phyloP scores from a whole-genome alignment of 2,329 filamentous ascomycete genomes.

The Aspergillaceae sp. region DNA sequence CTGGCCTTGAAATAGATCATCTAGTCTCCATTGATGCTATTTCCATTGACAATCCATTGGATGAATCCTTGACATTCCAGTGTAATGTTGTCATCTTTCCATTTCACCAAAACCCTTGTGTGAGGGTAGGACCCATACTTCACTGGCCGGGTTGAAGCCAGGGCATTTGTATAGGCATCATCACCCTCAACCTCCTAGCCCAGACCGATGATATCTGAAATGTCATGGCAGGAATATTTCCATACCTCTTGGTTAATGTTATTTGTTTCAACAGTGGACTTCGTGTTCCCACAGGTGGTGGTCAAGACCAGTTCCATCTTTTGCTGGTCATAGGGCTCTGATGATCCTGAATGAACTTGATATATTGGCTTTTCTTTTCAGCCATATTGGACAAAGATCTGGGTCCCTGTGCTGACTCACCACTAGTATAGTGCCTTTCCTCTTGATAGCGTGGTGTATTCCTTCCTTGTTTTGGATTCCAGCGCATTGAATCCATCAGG shows the following conservation, averaged over 20 bases:
- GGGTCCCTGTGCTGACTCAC: conserved; percentile 9
- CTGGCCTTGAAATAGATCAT: conserved; percentile 11
- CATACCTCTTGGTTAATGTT: conserved; percentile 2
- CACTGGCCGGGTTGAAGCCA: conserved; percentile 5
- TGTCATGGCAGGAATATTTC: conserved; percentile 6
- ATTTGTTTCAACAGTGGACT: not conserved
- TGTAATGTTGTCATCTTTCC: conserved; percentile 6
- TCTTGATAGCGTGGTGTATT: conserved; percentile 1
- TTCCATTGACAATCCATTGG: conserved; percentile 8
- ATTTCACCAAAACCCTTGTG: conserved; percentile 10
- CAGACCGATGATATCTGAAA: conserved; percentile 9
- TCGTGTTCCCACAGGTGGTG: conserved; percentile 3
- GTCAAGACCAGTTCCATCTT: conserved; percentile 2
- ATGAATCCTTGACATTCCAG: conserved; percentile 9
- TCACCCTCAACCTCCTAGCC: conserved; percentile 13
- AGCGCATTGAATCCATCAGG: not conserved
- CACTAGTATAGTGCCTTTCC: conserved; percentile 12
- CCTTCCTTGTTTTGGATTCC: conserved; percentile 21
- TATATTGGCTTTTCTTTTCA: conserved; percentile 6
- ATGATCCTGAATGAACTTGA: conserved; percentile 9
- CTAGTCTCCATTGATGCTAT: conserved; percentile 5
- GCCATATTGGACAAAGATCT: conserved; percentile 11
- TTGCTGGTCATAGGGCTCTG: conserved; percentile 6
- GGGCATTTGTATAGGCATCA: conserved; percentile 6
- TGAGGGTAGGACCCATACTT: conserved; percentile 6